Evolutionary conservation across 2,329 filamentous ascomycete genomes (phyloP).

Genomic region (Pseudocercospora ulei): DNA sequence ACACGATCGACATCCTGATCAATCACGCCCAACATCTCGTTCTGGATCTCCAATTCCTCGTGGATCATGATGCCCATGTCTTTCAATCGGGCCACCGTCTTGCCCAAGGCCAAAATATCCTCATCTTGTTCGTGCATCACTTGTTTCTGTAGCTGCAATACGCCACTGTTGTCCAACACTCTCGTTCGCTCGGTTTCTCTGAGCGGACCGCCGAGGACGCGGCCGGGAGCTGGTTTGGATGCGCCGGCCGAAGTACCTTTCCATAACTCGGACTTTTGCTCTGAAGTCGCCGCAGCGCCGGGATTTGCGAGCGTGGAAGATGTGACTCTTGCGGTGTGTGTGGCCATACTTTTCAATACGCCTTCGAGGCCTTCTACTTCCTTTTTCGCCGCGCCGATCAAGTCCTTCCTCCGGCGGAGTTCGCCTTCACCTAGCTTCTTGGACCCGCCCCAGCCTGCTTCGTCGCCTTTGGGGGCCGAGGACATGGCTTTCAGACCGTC

Average conservation of each 20-base stretch:
- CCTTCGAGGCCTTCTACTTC: slow-evolving; percentile 69
- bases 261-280: slow-evolving; percentile 34
- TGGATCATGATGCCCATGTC: slow-evolving; percentile 71
- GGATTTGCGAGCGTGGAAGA: slow-evolving; percentile 18
- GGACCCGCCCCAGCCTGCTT: slow-evolving; percentile 34
- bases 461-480: slow-evolving; percentile 33
- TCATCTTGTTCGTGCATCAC: slow-evolving; percentile 67
- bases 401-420: slow-evolving; percentile 58
- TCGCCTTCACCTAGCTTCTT: slow-evolving; percentile 62
- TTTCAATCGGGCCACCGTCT: slow-evolving; percentile 61
- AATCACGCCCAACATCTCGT: slow-evolving; percentile 57
- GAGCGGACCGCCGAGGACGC: slow-evolving; percentile 62
- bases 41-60: slow-evolving; percentile 62
- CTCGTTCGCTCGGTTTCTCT: slow-evolving; percentile 64
- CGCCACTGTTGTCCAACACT: slow-evolving; percentile 65
- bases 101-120: slow-evolving; percentile 58
- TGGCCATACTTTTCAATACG: slow-evolving; percentile 55
- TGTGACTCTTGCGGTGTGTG: slow-evolving; percentile 37
- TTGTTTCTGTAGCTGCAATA: slow-evolving; percentile 62
- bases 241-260: slow-evolving; percentile 25
- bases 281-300: slow-evolving; percentile 32
- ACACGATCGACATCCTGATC: slow-evolving; percentile 58
- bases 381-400: slow-evolving; percentile 58
- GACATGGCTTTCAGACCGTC: slow-evolving; percentile 49
- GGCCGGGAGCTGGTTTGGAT: slow-evolving; percentile 40